Base-by-base conservation (phyloP, 129 eudicot species). In the Flaveria bidentis region DNA sequence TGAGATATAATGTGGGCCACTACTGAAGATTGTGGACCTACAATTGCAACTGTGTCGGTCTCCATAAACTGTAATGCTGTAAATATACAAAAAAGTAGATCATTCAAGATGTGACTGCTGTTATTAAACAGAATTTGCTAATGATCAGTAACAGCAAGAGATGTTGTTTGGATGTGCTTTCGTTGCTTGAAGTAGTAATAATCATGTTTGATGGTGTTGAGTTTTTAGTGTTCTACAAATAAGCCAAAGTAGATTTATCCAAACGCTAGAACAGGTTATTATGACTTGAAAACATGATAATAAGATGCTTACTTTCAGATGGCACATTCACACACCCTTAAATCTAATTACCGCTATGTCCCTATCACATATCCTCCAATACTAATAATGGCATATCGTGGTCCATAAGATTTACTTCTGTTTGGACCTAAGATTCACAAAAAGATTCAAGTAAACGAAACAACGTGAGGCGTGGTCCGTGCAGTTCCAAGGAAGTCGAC, bases 1-100 rank as follows among this genome's bases (percentile, higher is more conserved):
- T 83, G 68, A 15, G 88, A 75, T 71, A 93, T 80, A 52, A 82
- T 83, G 81, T 90, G 96, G 72, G 98, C 92, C 20, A 93, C 97
- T 14, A 82, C 92, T 50, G 98, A 93, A 9, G 97, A 93, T 79
- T 93, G 97, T 46, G 98, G 98, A 23, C 98, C 98, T 10, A 93
- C 81, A 13, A 93, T 80, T 58, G 98, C 98, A 62, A 93, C 86
- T 14, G 78, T 82, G 23, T 90, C 85, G 52, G 84, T 86, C 80
- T 87, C 97, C 98, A 93, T 90, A 63, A 88, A 87, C 69, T 88
- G 88, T 78, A 93, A 81, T 39, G 97, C 98, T 93, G 97, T 81
- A 80, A 70, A 80, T 1, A 23, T 44, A 7, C 56, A 67, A 66
- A 36, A 33, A 57, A 67, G 17, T 20, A 49, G 13, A 66, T 18